Evolutionary conservation across 225 moss, liverwort and hornwort species (phyloP).

Genomic region (Pleurozium schreberi): DNA sequence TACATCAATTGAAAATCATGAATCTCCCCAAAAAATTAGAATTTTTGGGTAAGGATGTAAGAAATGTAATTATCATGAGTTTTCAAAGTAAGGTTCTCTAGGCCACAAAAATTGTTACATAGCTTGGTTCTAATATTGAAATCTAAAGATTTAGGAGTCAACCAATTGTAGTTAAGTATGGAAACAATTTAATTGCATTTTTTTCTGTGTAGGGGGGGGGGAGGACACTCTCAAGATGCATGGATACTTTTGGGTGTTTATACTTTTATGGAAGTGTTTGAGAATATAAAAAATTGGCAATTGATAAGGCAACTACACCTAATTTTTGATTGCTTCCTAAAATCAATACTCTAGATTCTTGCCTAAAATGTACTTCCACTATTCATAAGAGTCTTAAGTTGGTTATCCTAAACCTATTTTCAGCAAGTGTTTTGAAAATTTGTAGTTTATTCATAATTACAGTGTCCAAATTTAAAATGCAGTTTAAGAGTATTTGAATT

Average conservation of each 20-base stretch:
- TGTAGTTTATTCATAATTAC: too few species aligned
- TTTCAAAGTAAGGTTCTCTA: neutral
- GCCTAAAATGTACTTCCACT: too few species aligned
- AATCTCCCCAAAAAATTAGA: neutral
- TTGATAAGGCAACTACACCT: too few species aligned
- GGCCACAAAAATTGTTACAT: fast-evolving
- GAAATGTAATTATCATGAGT: neutral
- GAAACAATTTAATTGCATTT: neutral
- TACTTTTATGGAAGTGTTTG: neutral
- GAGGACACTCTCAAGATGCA: neutral
- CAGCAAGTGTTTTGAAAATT: too few species aligned
- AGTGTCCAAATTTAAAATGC: too few species aligned
- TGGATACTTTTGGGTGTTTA: fast-evolving
- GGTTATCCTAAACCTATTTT: too few species aligned
- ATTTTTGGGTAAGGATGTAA: too few species aligned
- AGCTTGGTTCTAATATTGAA: neutral
- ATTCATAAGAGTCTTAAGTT: too few species aligned
- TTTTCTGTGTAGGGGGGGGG: too few species aligned
- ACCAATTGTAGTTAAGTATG: neutral
- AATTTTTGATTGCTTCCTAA: too few species aligned
- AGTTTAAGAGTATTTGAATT: too few species aligned
- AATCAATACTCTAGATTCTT: too few species aligned
- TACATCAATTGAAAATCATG: neutral
- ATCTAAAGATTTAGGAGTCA: fast-evolving
- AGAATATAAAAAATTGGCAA: neutral